Evolutionary conservation across 2,329 filamentous ascomycete species (phyloP), one percentile per base, ranked within the genome.

Genomic region (Mycosphaerella sp.): DNA sequence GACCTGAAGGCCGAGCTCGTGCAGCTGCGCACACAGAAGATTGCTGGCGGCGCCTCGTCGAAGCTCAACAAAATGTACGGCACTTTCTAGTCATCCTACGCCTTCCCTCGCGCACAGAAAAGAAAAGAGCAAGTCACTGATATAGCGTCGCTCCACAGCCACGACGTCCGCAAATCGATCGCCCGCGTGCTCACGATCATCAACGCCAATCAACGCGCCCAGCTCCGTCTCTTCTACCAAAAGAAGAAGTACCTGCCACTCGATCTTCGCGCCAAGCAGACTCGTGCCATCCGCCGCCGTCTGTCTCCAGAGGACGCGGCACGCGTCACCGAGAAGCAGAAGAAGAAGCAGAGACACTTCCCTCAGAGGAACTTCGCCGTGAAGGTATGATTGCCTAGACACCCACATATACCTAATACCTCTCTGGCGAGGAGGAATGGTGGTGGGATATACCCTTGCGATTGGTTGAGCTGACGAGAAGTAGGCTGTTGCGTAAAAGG

Each of bases 141-240:
- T 13, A 39, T 39, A 13, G 14, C 14, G 2, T 18, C 5, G 6
- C 14, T 14, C 12, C 12, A 41, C 68, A 96, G 90, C 79, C 89
- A 95, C 81, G 94, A 98, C 76, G 82, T 98, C 75, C 90, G 93
- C 82, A 98, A 98, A 84, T 95, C 90, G 64, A 96, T 98, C 77
- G 94, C 93, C 72, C 90, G 91, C 73, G 88, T 96, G 77, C 85
- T 98, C 70, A 98, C 93, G 76, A 83, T 98, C 80, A 95, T 98
- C 85, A 98, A 97, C 84, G 86, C 89, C 78, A 97, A 95, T 84
- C 93, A 98, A 82, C 87, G 94, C 75, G 81, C 89, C 65, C 90
- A 97, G 80, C 89, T 98, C 70, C 89, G 90, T 69, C 82, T 97
- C 66, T 97, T 97, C 87, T 98, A 98, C 85, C 94, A 95, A 84